Evolutionary conservation across 2,329 filamentous ascomycete species (phyloP).

Genomic region (Alternaria gaisen): DNA sequence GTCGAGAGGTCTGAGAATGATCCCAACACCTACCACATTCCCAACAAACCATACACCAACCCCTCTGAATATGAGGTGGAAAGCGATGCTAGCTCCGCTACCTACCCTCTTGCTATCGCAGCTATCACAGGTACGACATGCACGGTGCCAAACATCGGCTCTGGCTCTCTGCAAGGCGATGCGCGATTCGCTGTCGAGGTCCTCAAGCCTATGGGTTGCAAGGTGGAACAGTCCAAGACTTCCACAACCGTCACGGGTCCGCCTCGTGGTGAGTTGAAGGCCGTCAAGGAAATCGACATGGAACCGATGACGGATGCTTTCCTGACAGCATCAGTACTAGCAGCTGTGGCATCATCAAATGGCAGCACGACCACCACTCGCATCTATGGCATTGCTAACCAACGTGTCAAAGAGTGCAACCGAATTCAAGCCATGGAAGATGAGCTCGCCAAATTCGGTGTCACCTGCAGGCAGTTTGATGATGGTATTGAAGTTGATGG

Average conservation of each 20-base stretch:
- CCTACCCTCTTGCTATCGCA: slow-evolving; percentile 91
- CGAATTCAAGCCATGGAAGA: slow-evolving; percentile 95
- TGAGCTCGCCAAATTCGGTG: slow-evolving; percentile 91
- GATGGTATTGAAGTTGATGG: slow-evolving; percentile 87
- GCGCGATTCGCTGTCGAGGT: slow-evolving; percentile 93
- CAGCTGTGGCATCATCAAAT: slow-evolving; percentile 82
- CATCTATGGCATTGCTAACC: slow-evolving; percentile 95
- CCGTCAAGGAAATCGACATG: slow-evolving; percentile 90
- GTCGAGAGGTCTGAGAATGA: slow-evolving; percentile 81
- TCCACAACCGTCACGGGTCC: slow-evolving; percentile 96
- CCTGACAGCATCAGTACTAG: slow-evolving; percentile 90
- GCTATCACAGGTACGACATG: slow-evolving; percentile 96
- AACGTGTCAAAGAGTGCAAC: slow-evolving; percentile 98
- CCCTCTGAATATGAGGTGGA: slow-evolving; percentile 89
- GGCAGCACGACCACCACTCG: slow-evolving; percentile 70
- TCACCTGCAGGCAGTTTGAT: slow-evolving; percentile 84
- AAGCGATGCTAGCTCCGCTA: slow-evolving; percentile 97
- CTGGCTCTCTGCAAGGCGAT: slow-evolving; percentile 90
- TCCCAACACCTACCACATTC: slow-evolving; percentile 92
- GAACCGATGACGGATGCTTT: slow-evolving; percentile 99
- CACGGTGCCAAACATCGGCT: slow-evolving; percentile 95
- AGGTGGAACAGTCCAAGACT: slow-evolving; percentile 80
- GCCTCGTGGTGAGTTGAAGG: slow-evolving; percentile 73
- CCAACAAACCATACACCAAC: slow-evolving; percentile 82
- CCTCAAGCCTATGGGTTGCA: slow-evolving; percentile 90